Evolutionary conservation across 73 alveolate genomes (phyloP), one percentile per base, ranked within the genome.

Genomic region (Paraurostyla sp.): DNA sequence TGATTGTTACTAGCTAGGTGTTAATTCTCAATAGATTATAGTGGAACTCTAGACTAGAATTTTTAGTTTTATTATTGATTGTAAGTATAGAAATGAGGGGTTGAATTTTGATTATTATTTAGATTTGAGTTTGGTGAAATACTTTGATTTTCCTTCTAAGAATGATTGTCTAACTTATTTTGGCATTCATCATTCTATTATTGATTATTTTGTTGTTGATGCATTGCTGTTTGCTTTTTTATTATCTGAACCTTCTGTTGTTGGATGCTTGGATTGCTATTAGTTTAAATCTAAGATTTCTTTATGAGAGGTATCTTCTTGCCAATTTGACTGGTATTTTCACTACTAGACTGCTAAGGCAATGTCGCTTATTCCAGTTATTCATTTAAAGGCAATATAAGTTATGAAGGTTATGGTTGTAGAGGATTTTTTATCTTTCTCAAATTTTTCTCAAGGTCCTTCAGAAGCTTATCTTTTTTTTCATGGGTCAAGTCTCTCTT

Each of bases 221-320:
- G 16, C 25, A 32, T 27, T 29, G 22, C 32, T 13, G 22, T 60
- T 9, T 56, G 16, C 18, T 65, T 65, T 22, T 38, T 65, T 32
- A 30, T 40, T 13, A 65, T 65, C 0, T 65, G 9, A 7, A 38
- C 82, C 42, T 65, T 65, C 25, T 65, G 25, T 2, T 7, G 7
- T 1, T 33, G 4, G 16, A 38, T 16, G 41, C 13, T n/a, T 20
- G 56, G 1, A 33, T 38, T 65, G 4, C 9, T 11, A 2, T 65
- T 25, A 40, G 35, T 65, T 40, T 32, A 6, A 38, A 65, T 65
- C 58, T 65, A 40, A 1, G 82, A 65, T 38, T 38, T 65, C 32
- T 65, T 65, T 11, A 65, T 65, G 36, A 65, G 1, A 3, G 82
- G 82, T 11, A 65, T 40, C 82, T 65, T 65, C 58, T 65, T 65